phyloP scores from a whole-genome alignment of 306 rosid genomes.

The Myrica gale region DNA sequence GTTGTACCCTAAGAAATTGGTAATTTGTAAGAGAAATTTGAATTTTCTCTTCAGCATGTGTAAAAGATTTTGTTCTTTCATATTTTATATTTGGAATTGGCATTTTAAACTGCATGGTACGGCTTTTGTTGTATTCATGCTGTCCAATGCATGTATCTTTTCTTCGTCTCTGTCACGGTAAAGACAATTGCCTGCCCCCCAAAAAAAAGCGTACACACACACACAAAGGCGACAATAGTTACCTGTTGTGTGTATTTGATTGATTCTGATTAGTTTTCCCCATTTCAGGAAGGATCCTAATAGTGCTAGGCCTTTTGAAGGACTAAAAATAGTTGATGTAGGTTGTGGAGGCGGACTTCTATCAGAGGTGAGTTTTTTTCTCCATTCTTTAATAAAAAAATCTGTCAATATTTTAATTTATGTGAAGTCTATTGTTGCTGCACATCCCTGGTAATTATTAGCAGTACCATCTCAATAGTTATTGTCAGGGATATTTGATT shows the following conservation, averaged over 20 bases:
- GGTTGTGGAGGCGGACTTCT: constrained; percentile 99
- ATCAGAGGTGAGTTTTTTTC: constrained; percentile 56
- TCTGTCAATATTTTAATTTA: constrained; percentile 7
- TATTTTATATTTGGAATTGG: background rate
- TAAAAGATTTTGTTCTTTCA: background rate
- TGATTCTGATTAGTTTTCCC: constrained; percentile 22
- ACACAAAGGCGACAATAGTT: background rate
- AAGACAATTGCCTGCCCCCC: too few relatives aligned
- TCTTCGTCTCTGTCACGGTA: background rate
- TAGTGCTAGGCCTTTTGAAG: constrained; percentile 69
- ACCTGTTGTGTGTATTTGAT: constrained; percentile 14
- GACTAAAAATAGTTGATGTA: constrained; percentile 81
- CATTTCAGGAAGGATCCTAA: constrained; percentile 74
- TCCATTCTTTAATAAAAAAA: background rate
- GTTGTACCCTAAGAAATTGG: background rate
- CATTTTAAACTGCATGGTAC: background rate
- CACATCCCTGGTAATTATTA: background rate
- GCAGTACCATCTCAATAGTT: background rate
- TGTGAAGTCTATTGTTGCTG: background rate
- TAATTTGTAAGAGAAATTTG: background rate
- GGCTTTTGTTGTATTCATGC: background rate
- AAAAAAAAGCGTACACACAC: background rate
- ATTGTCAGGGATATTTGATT: background rate
- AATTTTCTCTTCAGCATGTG: background rate
- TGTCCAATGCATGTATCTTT: background rate